Base-by-base conservation (phyloP, 2,329 filamentous ascomycete species). In the Nothophaeocryptopus gaeumannii region DNA sequence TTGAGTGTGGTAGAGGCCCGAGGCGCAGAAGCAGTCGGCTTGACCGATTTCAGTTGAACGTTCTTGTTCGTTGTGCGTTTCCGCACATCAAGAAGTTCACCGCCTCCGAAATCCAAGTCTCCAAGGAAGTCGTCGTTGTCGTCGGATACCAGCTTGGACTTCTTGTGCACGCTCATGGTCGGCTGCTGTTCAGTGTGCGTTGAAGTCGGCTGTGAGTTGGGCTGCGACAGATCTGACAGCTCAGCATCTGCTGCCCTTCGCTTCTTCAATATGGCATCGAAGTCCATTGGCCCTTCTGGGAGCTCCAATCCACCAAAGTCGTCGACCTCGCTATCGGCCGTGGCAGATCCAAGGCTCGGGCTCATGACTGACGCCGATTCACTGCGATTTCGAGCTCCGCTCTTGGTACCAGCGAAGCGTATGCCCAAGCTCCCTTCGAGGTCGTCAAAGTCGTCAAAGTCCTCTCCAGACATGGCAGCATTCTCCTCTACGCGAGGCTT, bases 361-460 rank as follows among this genome's bases (percentile, higher is more conserved):
- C 92, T 97, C 68, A 96, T 80, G 26, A 89, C 88, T 34, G 91
- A 96, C 32, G 86, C 83, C 13, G 89, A 92, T 1, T 90, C 96
- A 73, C 89, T 93, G 62, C 89, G 84, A 63, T 84, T 84, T 41
- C 89, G 83, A n/a, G 78, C 47, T 20, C 53, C 80, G 63, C 84
- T 81, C 11, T 89, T 96, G 20, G 20, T 26, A 38, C 92, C 92
- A 34, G 88, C 91, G 71, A 91, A 92, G 50, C 92, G 82, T 38
- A 92, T 95, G 34, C 92, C 90, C 51, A 96, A 77, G 67, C 91
- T 96, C 47, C 90, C 91, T 71, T 97, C 93, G 87, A 92, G 95
- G 65, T 96, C 84, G 53, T 87, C 91, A 60, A 95, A 83, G 54
- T 96, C 91, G 45, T 95, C 89, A 44, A 74, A 69, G 36, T 75